phyloP scores from a whole-genome alignment of 306 rosid genomes.

The Pachyrhizus erosus region DNA sequence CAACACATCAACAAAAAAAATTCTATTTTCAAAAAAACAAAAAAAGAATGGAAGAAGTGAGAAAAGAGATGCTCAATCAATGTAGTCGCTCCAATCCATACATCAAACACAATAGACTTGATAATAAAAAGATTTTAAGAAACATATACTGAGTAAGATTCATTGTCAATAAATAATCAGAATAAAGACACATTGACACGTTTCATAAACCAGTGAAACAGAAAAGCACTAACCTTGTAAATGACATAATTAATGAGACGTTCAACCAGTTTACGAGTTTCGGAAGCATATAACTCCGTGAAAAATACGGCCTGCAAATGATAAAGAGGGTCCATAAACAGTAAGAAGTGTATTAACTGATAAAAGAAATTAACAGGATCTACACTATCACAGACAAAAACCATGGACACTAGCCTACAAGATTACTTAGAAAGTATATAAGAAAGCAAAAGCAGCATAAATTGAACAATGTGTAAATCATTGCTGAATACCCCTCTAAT shows the following conservation, averaged over 20 bases:
- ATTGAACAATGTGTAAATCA: constrained; percentile 8
- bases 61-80: constrained; percentile 20
- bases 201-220: not conserved
- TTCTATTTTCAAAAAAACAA: constrained; percentile 8
- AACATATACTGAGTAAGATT: not conserved
- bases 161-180: constrained; percentile 7
- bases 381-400: constrained; percentile 13
- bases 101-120: not conserved
- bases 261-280: constrained; percentile 79
- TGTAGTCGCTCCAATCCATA: constrained; percentile 19
- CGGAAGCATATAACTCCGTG: constrained; percentile 80
- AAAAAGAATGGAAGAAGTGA: not conserved
- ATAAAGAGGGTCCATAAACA: constrained; percentile 39
- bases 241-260: constrained; percentile 88
- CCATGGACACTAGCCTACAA: constrained; percentile 1
- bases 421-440: not conserved
- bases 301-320: constrained; percentile 84
- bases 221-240: constrained; percentile 75
- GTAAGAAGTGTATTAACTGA: constrained; percentile 10
- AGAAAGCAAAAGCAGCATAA: not conserved
- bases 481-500: not conserved
- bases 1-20: constrained; percentile 21
- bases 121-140: constrained; percentile 2
- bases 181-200: not conserved
- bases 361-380: not conserved